These are phyloP conservation scores for Parietichytrium sp. DNA, from an alignment of 108 stramenopile genomes.

Conservation along the genomic window DNA sequence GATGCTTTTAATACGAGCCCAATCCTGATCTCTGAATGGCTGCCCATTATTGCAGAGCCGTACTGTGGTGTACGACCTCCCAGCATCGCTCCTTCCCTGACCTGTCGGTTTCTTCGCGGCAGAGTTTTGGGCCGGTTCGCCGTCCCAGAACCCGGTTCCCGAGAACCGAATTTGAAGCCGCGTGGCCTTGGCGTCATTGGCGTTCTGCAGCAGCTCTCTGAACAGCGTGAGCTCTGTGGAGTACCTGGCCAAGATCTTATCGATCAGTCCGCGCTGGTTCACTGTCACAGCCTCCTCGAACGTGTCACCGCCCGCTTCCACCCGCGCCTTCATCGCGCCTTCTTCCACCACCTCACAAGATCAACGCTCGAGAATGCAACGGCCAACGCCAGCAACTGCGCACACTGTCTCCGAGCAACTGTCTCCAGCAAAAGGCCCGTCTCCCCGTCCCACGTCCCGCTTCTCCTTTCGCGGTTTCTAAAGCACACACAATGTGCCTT, in stretches of 20 bases:
- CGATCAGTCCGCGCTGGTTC: conserved; percentile 81
- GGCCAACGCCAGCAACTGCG: too few species aligned
- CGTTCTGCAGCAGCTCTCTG: conserved; percentile 78
- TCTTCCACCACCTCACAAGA: too few species aligned
- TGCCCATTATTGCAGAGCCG: conserved; percentile 75
- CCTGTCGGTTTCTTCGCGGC: background rate
- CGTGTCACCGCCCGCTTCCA: conserved; percentile 26
- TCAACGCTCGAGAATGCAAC: too few species aligned
- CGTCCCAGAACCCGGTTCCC: conserved; percentile 43
- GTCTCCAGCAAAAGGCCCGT: too few species aligned
- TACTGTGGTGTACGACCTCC: conserved; percentile 61
- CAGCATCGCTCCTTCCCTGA: background rate
- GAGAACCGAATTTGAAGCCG: conserved; percentile 72
- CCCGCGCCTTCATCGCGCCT: conserved; percentile 29
- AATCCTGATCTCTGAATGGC: conserved; percentile 76
- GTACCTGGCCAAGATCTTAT: conserved; percentile 79
- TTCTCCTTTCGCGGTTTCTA: too few species aligned
- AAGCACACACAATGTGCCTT: too few species aligned
- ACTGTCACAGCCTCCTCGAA: conserved; percentile 71
- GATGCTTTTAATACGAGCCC: conserved; percentile 74
- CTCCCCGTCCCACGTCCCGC: too few species aligned
- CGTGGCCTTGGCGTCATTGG: conserved; percentile 78
- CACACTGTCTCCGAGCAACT: too few species aligned
- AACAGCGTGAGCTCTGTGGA: conserved; percentile 74
- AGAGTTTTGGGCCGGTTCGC: background rate